phyloP scores from a whole-genome alignment of 208 protist species.

The Crithidia sp. region DNA sequence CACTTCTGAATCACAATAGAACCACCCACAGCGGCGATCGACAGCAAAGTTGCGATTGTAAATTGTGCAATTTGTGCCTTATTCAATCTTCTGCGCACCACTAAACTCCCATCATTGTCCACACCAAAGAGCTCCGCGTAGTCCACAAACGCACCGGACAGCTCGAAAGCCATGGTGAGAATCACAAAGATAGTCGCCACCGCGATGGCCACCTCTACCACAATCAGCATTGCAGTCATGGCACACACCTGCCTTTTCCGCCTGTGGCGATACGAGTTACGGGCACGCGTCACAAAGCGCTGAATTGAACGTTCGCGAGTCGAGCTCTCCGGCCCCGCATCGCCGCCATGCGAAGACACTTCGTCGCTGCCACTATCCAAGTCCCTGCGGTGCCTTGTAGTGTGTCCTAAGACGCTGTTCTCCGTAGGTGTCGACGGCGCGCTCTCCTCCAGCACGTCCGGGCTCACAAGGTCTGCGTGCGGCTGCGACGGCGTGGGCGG shows the following conservation, averaged over 20 bases:
- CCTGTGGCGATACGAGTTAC: conserved; percentile 18
- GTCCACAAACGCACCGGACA: not conserved
- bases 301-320: conserved; percentile 15
- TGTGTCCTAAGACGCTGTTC: not conserved
- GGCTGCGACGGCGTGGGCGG: conserved; percentile 3
- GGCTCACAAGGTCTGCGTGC: conserved; percentile 7
- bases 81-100: not conserved
- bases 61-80: conserved; percentile 5
- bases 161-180: not conserved
- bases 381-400: conserved; percentile 8
- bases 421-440: not conserved
- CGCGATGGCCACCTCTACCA: not conserved
- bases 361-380: conserved; percentile 1
- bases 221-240: not conserved
- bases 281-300: conserved; percentile 20
- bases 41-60: not conserved
- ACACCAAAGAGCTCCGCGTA: not conserved
- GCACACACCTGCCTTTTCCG: not conserved
- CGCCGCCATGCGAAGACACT: not conserved
- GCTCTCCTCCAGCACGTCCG: conserved; percentile 16
- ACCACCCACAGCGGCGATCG: not conserved
- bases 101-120: not conserved
- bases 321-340: conserved; percentile 8
- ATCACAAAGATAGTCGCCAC: not conserved
- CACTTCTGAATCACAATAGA: not conserved